Evolutionary conservation across 257 asterid genomes (phyloP), one percentile per base, ranked within the genome.

Genomic region (Rhazya stricta): DNA sequence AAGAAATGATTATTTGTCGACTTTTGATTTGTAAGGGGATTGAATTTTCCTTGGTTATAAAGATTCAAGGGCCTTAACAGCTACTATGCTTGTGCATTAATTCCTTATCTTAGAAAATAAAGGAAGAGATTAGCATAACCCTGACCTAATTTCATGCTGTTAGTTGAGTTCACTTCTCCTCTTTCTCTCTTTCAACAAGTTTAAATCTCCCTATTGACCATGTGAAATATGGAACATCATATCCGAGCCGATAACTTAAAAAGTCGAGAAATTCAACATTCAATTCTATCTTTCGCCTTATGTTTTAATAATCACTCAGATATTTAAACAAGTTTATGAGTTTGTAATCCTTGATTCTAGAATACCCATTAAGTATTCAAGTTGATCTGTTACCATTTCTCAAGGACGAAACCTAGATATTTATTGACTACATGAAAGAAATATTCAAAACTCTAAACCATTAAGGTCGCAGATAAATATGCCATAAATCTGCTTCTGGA

Each of bases 31-130:
- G 45, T 61, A 29, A 25, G 27, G 6, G 12, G 30, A 30, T 69
- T 37, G 73, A 50, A 42, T 77, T 39, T 78, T 71, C 32, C 82
- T 78, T 81, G 63, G 37, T 76, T 76, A 69, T 79, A 53, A 82
- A 76, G 81, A 82, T 79, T 82, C 46, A 68, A 78, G 46, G 19
- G 27, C 18, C 61, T 69, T 9, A 54, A 53, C 61, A 72, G 66
- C 27, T 39, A 42, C 60, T 29, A 19, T 62, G 46, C 67, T 29
- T 27, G 12, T 63, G 36, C 63, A 76, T 6, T n/a, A 9, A 51
- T 46, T 78, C 65, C 69, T 68, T 78, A 56, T 67, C 76, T 76
- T 78, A 71, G 66, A 75, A 82, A 71, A 50, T 71, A 54, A 51
- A 77, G 72, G 23, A 71, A 73, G 70, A 54, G 32, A 51, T 37